Conservation (phyloP, 495 filamentous ascomycete genomes). For the Wilcoxina mikolae region DNA sequence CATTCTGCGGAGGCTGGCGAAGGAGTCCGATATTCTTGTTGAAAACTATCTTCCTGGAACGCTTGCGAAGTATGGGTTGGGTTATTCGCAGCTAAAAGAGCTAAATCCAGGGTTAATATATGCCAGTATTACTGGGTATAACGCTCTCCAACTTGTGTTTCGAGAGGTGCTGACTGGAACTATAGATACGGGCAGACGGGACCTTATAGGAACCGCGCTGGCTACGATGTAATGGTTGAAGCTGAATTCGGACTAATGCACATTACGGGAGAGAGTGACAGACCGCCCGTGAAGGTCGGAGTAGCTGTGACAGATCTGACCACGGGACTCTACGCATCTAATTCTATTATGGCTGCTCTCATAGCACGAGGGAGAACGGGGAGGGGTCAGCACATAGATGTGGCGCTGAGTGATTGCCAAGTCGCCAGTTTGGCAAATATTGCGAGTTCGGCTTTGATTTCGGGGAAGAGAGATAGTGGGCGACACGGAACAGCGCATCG, state of each 20-base stretch:
- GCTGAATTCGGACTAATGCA: constrained; percentile 98
- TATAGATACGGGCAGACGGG: constrained; percentile 68
- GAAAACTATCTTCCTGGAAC: constrained; percentile 92
- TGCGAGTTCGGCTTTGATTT: constrained; percentile 80
- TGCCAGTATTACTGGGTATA: constrained; percentile 47
- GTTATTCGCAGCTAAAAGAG: constrained; percentile 60
- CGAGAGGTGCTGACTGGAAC: background rate
- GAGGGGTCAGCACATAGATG: constrained; percentile 84
- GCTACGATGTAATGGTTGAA: constrained; percentile 99
- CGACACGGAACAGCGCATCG: constrained; percentile 94
- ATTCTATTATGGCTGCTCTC: constrained; percentile 88
- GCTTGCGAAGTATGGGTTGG: constrained; percentile 80
- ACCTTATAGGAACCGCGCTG: constrained; percentile 73
- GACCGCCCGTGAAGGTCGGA: constrained; percentile 90
- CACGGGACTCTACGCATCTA: constrained; percentile 92
- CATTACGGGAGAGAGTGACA: constrained; percentile 76
- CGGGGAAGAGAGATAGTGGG: constrained; percentile 70
- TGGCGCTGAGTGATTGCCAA: constrained; percentile 80
- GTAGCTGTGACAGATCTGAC: constrained; percentile 95
- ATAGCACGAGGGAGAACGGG: constrained; percentile 52
- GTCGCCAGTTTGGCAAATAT: constrained; percentile 86
- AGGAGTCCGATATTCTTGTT: constrained; percentile 79
- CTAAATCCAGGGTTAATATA: constrained; percentile 68
- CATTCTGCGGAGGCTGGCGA: constrained; percentile 70
- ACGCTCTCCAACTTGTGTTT: background rate